Evolutionary conservation across 306 rosid species (phyloP), one percentile per base, ranked within the genome.

Genomic region (Coriaria nepalensis): DNA sequence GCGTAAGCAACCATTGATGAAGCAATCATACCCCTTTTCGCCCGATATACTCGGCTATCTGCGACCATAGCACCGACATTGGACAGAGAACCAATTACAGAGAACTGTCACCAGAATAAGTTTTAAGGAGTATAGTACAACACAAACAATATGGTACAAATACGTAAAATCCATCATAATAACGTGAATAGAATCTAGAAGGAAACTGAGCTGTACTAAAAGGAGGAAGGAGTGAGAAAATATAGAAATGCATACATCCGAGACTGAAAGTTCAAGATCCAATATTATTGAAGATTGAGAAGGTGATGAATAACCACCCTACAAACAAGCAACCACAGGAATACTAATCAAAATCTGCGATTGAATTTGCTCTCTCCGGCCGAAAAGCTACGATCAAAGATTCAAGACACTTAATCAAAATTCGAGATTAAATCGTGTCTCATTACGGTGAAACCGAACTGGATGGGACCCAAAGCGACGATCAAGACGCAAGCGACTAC

Each of bases 381-480:
- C 3, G 2, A 20, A 20, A 20, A 20, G 29, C 29, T 0, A 33
- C 12, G 8, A 10, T 39, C 29, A 10, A 8, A 8, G 9, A 38
- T n/a, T n/a, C n/a, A n/a, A n/a, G n/a, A n/a, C n/a, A n/a, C n/a
- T n/a, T n/a, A n/a, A n/a, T n/a, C n/a, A n/a, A n/a, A n/a, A n/a
- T n/a, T n/a, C n/a, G n/a, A 40, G 13, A 37, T 2, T 12, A 11
- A 12, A 44, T 45, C 8, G 37, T 20, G 29, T 1, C 2, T 40
- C 37, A 71, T 72, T 90, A 90, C 98, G 6, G 98, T 90, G 72
- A 90, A 90, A 51, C 98, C 98, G 51, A 90, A 79, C 75, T 85
- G 98, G 53, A 90, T 79, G 12, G 98, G 96, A 44, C 98, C 98
- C 71, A 90, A 56, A 68, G 98, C 98, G 33, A 90, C 95, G 40